Base-by-base conservation (phyloP, 345 rosid genomes). In the Aegle marmelos region DNA sequence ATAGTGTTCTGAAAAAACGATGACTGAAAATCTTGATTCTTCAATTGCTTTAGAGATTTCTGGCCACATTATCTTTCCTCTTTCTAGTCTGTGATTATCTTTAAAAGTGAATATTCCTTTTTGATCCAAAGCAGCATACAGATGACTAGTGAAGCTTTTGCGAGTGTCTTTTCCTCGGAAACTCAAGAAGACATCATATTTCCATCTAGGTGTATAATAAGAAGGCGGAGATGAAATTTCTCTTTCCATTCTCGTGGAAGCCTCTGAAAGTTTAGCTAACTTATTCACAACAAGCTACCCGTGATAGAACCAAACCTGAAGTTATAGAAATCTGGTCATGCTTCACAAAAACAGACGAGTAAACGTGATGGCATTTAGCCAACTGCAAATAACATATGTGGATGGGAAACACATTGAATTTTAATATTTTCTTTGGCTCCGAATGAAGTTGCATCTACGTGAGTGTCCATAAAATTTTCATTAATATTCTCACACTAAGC, bases 131-230 rank as follows among this genome's bases (percentile, higher is more conserved):
- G 86, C 76, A 36, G 54, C 82, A 34, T 75, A 78, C 21, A 85
- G 78, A 72, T 66, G 80, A 24, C 75, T 61, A 4, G 80, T 71
- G 75, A 85, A 83, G 73, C 69, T 80, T 27, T 80, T 72, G 33
- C 85, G 78, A 41, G 82, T 80, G 79, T 82, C 85, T n/a, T 76
- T 79, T 0, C 85, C 85, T 65, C 85, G 41, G 61, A 82, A 85
- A 75, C 85, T 85, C 76, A 82, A 76, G 78, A 82, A 85, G 66
- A 80, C 84, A 11, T 85, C 86, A 54, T 76, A 82, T 25, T 67
- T 80, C 81, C 74, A 72, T 14, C 56, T 45, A 63, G 70, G 7
- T 16, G 10, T 41, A 41, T 5, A 21, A 54, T 19, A 54, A 5
- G n/a, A 54, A 22, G 59, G 24, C 59, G 17, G 59, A 54, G 58